These are phyloP conservation scores for Ustilago shanxiensis DNA, from an alignment of 1,284 basidiomycete genomes.

Conservation along the genomic window DNA sequence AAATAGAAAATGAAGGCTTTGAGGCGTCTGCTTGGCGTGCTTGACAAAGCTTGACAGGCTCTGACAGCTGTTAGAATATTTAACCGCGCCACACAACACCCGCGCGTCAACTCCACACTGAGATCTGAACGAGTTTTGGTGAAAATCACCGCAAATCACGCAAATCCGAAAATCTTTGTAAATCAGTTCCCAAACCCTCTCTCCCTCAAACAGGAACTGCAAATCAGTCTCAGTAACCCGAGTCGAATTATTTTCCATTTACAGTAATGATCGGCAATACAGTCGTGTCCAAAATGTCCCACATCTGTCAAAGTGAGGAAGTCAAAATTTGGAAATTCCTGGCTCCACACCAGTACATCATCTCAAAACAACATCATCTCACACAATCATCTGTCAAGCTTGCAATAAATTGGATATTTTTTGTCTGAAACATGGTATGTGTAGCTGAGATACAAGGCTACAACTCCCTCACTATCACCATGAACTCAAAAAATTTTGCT, in stretches of 20 bases:
- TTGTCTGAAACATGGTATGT: no score
- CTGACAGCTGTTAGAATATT: background rate
- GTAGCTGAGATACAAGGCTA: no score
- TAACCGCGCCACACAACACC: background rate
- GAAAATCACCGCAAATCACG: background rate
- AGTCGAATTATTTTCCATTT: background rate
- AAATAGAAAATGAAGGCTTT: background rate
- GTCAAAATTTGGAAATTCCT: no score
- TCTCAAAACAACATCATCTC: no score
- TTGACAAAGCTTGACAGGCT: no score
- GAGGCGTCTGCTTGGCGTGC: background rate
- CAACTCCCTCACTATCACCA: no score
- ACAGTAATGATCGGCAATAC: background rate
- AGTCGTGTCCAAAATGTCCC: no score
- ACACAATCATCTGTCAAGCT: no score
- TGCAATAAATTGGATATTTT: no score
- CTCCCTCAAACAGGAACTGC: background rate
- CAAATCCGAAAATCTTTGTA: background rate
- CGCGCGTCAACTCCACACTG: background rate
- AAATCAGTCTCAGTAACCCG: constrained; percentile 3
- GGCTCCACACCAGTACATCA: no score
- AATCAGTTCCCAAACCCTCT: background rate
- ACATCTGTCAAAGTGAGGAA: no score
- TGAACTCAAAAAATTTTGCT: no score
- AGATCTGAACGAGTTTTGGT: background rate